Percentiles rank a stretch among this genome's conserved stretches.
Evolutionary conservation across 140 eudicot species (phyloP).

Genomic region (Stevia rebaudiana): DNA sequence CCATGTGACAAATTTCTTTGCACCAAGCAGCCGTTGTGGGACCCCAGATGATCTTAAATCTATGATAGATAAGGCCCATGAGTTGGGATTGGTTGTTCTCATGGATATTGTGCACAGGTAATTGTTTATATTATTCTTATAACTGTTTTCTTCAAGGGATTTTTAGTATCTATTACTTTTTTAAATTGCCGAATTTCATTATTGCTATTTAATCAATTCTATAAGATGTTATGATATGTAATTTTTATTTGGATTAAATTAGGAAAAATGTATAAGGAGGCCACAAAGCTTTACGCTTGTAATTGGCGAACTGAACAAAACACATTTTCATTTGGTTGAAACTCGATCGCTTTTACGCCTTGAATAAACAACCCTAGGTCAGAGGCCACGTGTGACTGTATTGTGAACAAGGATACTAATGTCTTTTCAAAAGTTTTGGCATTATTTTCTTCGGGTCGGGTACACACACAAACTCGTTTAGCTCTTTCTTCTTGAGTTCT

Average conservation of each 20-base stretch:
- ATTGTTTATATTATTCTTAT: constrained; percentile 3
- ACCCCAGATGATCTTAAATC: constrained; percentile 97
- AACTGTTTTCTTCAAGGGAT: no score
- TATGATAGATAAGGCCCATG: constrained; percentile 93
- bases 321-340: no score
- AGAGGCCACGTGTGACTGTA: no score
- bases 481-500: not conserved
- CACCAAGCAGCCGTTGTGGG: constrained; percentile 98
- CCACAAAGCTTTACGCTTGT: not conserved
- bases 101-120: constrained; percentile 99
- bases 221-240: not conserved
- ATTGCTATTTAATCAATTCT: no score
- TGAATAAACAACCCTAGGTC: no score
- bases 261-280: not conserved
- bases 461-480: not conserved
- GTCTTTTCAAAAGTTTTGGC: not conserved
- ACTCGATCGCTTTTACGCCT: no score
- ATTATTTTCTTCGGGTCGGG: not conserved
- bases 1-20: constrained; percentile 98
- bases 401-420: not conserved
- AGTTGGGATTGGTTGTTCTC: constrained; percentile 82
- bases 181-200: not conserved
- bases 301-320: no score
- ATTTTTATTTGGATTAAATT: not conserved
- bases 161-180: not conserved